These are phyloP conservation scores for Pleomassaria siparia DNA, from an alignment of 2,329 filamentous ascomycete species.

Conservation along the genomic window DNA sequence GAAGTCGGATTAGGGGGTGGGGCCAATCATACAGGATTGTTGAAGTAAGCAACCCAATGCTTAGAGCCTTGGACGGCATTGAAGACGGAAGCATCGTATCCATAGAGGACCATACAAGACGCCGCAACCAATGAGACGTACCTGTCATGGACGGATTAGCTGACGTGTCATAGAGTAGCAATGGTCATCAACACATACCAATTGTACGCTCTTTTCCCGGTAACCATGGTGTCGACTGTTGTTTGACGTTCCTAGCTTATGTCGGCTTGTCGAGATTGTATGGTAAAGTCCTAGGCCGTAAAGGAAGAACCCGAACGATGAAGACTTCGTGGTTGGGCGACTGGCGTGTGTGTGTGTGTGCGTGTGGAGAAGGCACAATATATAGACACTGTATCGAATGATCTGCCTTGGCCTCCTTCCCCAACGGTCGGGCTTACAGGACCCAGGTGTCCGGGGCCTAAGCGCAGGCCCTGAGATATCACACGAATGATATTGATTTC, in stretches of 20 bases:
- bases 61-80: slow-evolving; percentile 70
- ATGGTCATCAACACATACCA: slow-evolving; percentile 36
- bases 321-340: not conserved
- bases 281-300: not conserved
- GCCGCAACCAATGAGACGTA: slow-evolving; percentile 71
- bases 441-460: slow-evolving; percentile 19
- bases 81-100: slow-evolving; percentile 74
- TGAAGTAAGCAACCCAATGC: slow-evolving; percentile 67
- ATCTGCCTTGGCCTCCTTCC: slow-evolving; percentile 17
- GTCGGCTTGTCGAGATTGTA: not conserved
- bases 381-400: slow-evolving; percentile 16
- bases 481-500: slow-evolving; percentile 4
- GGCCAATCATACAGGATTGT: slow-evolving; percentile 45
- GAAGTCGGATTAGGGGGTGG: not conserved
- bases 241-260: not conserved
- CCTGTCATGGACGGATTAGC: slow-evolving; percentile 42
- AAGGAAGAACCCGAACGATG: not conserved
- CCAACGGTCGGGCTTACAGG: slow-evolving; percentile 23
- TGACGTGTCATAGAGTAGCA: not conserved
- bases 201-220: slow-evolving; percentile 49
- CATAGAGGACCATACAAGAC: slow-evolving; percentile 74
- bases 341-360: too few relatives aligned
- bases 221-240: slow-evolving; percentile 32
- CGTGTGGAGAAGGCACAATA: slow-evolving; percentile 12
- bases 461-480: not conserved